Evolutionary conservation across 768 basidiomycete species (phyloP).

Genomic region (Pholiota microspora): DNA sequence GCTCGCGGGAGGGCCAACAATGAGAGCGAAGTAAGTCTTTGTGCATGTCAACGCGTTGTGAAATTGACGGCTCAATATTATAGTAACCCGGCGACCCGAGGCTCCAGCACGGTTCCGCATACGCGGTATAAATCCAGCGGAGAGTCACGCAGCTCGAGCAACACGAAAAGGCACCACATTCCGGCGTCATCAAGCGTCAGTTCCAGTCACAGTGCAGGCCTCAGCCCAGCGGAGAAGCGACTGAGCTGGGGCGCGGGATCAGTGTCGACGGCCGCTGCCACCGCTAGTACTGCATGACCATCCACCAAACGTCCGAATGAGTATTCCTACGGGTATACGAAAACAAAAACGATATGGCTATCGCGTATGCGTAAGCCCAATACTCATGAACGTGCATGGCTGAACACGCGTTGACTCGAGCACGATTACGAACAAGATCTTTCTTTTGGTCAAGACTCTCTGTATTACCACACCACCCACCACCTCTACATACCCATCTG

Average conservation of each 20-base stretch:
- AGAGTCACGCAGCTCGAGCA: not conserved
- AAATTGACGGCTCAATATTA: not conserved
- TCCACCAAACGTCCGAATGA: not conserved
- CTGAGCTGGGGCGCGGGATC: conserved; percentile 15
- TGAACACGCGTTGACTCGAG: too few relatives aligned
- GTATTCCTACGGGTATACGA: too few relatives aligned
- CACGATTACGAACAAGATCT: not conserved
- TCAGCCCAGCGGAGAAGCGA: conserved; percentile 4
- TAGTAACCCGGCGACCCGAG: conserved; percentile 5
- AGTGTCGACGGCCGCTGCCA: not conserved
- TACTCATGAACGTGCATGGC: too few relatives aligned
- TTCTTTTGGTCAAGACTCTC: not conserved
- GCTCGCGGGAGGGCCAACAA: conserved; percentile 17
- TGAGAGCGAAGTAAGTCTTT: conserved; percentile 20
- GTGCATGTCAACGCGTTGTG: not conserved
- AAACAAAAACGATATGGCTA: not conserved
- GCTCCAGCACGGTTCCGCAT: conserved; percentile 7
- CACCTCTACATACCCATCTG: not conserved
- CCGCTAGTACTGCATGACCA: not conserved
- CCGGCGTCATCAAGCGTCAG: not conserved
- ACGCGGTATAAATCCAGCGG: conserved; percentile 11
- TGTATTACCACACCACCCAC: not conserved
- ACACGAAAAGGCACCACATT: not conserved
- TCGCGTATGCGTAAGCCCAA: too few relatives aligned
- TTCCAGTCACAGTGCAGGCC: not conserved